Conservation (phyloP, 331 rosid genomes). For the Dryas integrifolia region DNA sequence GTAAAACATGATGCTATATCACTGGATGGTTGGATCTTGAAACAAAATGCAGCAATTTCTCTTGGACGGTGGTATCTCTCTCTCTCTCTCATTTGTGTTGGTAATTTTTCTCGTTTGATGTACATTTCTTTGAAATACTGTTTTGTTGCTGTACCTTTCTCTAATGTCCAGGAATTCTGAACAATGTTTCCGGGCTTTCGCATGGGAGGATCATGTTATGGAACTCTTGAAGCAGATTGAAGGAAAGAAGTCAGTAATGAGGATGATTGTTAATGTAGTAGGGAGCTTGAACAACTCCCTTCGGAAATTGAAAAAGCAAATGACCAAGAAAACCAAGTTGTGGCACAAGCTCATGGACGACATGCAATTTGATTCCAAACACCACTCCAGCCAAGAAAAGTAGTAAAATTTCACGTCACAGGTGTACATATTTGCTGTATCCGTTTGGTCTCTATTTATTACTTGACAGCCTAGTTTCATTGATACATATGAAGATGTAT, state of each 20-base stretch:
- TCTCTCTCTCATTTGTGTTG: too few species aligned
- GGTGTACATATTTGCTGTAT: too few species aligned
- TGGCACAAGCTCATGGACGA: not conserved
- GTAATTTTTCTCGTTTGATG: not conserved
- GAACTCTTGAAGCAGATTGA: conserved; percentile 18
- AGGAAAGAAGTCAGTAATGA: conserved; percentile 17
- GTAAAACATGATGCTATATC: conserved; percentile 66
- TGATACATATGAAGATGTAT: too few species aligned
- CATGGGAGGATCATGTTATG: not conserved
- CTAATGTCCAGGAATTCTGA: conserved; percentile 29
- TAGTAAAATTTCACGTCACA: too few species aligned
- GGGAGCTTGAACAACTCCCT: fast-evolving
- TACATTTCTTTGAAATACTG: too few species aligned
- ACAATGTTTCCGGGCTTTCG: conserved; percentile 30
- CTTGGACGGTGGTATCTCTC: conserved; percentile 52
- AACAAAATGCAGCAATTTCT: conserved; percentile 47
- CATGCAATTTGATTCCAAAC: not conserved
- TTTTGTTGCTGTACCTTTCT: too few species aligned
- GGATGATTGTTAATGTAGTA: not conserved
- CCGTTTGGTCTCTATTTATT: too few species aligned
- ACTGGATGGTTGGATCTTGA: conserved; percentile 67
- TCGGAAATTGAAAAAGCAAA: not conserved
- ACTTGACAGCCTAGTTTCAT: too few species aligned
- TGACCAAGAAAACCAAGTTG: not conserved
- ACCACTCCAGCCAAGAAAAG: not conserved